These are phyloP conservation scores for Lepraria neglecta DNA, from an alignment of 495 filamentous ascomycete genomes.

Conservation along the genomic window DNA sequence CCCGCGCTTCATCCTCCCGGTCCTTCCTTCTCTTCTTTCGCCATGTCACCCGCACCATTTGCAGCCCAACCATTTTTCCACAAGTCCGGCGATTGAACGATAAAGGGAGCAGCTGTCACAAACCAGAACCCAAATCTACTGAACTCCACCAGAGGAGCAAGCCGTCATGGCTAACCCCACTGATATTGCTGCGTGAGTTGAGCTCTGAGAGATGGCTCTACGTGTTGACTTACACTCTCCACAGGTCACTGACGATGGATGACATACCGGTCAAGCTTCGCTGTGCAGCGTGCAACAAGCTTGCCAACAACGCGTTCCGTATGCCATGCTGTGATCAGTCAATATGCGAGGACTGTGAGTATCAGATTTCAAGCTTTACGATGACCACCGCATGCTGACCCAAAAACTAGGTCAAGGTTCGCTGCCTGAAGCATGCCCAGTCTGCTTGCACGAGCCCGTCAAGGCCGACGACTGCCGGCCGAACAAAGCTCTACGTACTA, in stretches of 20 bases:
- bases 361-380: not conserved
- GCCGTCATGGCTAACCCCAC: slow-evolving; percentile 20
- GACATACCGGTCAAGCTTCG: slow-evolving; percentile 91
- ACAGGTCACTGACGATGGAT: slow-evolving; percentile 69
- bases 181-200: slow-evolving; percentile 28
- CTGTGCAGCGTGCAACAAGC: slow-evolving; percentile 85
- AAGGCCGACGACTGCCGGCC: slow-evolving; percentile 79
- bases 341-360: slow-evolving; percentile 85
- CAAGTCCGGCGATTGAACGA: slow-evolving; percentile 6
- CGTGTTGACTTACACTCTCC: not conserved
- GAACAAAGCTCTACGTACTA: slow-evolving; percentile 80
- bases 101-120: not conserved
- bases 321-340: slow-evolving; percentile 92
- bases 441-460: slow-evolving; percentile 86
- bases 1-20: not conserved
- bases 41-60: not conserved
- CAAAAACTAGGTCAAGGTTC: slow-evolving; percentile 62
- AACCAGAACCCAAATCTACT: not conserved
- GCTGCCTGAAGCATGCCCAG: slow-evolving; percentile 74
- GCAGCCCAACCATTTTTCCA: not conserved
- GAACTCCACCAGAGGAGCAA: slow-evolving; percentile 5
- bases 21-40: not conserved
- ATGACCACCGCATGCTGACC: slow-evolving; percentile 21
- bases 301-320: slow-evolving; percentile 85
- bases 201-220: not conserved